Evolutionary conservation across 2,329 filamentous ascomycete species (phyloP).

Genomic region (Lachnellula cervina): DNA sequence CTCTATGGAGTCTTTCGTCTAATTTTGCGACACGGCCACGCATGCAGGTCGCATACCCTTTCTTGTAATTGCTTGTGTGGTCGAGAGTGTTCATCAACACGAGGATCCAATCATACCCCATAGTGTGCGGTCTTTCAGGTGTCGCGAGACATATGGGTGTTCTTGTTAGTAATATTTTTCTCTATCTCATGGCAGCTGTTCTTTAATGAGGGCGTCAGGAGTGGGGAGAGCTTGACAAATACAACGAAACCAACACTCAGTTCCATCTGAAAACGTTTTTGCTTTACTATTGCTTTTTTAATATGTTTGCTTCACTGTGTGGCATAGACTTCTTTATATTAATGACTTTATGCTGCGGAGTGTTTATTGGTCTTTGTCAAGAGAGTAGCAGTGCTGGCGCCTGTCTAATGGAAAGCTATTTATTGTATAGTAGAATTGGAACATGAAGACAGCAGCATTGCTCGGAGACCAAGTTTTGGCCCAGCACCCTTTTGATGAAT

Average conservation of each 20-base stretch:
- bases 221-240: constrained; percentile 9
- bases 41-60: constrained; percentile 35
- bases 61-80: constrained; percentile 41
- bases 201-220: constrained; percentile 1
- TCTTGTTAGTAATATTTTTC: not conserved
- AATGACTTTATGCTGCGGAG: constrained; percentile 20
- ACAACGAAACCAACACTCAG: constrained; percentile 13
- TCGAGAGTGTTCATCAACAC: constrained; percentile 33
- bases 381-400: constrained; percentile 6
- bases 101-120: constrained; percentile 34
- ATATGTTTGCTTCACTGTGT: constrained; percentile 1
- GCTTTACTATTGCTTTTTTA: not conserved
- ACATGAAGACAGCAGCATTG: constrained; percentile 18
- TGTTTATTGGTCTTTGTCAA: constrained; percentile 21
- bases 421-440: constrained; percentile 5
- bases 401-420: constrained; percentile 7
- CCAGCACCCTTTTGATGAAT: constrained; percentile 13
- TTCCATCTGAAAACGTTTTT: constrained; percentile 12
- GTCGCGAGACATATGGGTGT: constrained; percentile 18
- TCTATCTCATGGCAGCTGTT: not conserved
- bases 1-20: constrained; percentile 33
- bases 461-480: constrained; percentile 26
- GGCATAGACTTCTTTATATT: constrained; percentile 9
- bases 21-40: constrained; percentile 28
- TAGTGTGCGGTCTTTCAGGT: constrained; percentile 35